phyloP scores from a whole-genome alignment of 805 yeast species.

The Ogataea methanolica region DNA sequence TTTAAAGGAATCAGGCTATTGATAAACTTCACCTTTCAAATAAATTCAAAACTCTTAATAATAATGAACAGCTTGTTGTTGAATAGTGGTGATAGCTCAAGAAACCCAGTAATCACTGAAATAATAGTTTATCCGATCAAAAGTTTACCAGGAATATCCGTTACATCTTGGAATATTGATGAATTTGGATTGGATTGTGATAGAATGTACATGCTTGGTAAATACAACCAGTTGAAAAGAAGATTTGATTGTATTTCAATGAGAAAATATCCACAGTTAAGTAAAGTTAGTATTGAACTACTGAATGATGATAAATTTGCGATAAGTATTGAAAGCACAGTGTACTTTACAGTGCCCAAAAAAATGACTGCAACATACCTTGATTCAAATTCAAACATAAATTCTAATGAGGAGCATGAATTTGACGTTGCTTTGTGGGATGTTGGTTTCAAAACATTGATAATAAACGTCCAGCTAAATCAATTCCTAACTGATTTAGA shows the following conservation, averaged over 20 bases:
- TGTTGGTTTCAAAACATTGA: conserved; percentile 16
- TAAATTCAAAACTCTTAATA: not conserved
- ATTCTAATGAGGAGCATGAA: not conserved
- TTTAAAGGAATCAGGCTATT: not conserved
- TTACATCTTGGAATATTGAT: conserved; percentile 17
- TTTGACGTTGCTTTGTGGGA: conserved; percentile 22
- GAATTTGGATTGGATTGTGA: conserved; percentile 22
- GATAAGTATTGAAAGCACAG: conserved; percentile 6
- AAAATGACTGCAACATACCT: conserved; percentile 7
- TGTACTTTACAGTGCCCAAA: conserved; percentile 14
- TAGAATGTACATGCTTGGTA: conserved; percentile 26
- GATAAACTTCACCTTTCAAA: not conserved
- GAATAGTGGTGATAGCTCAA: too few relatives aligned
- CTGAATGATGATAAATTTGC: conserved; percentile 9
- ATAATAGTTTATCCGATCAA: conserved; percentile 23
- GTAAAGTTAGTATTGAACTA: conserved; percentile 7
- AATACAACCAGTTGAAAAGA: conserved; percentile 6
- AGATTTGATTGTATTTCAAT: conserved; percentile 17
- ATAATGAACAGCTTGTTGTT: too few relatives aligned
- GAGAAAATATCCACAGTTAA: conserved; percentile 17
- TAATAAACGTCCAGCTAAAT: conserved; percentile 10
- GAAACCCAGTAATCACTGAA: conserved; percentile 4
- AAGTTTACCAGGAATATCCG: conserved; percentile 21
- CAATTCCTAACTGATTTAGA: conserved; percentile 10
- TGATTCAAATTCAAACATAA: not conserved